phyloP scores from a whole-genome alignment of 176 grass and related monocot genomes.

The Alloteropsis semialata region DNA sequence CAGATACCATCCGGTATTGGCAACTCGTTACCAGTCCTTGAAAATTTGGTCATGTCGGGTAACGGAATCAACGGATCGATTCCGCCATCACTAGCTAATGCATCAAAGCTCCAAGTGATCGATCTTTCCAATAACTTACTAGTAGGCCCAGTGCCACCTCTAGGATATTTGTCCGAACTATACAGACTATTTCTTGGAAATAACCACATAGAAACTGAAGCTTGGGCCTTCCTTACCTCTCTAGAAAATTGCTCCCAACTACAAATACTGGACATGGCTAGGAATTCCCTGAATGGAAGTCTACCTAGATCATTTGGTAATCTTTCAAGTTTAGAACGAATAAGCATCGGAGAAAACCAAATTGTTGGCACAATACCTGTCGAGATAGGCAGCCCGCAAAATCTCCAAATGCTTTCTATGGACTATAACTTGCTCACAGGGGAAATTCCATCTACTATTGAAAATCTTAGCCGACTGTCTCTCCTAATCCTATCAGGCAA shows the following conservation, averaged over 20 bases:
- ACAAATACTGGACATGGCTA: not conserved
- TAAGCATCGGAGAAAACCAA: not conserved
- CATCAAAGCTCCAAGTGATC: not conserved
- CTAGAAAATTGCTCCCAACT: not conserved
- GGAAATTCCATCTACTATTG: not conserved
- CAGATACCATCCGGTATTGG: not conserved
- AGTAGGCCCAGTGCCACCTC: not conserved
- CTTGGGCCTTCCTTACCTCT: not conserved
- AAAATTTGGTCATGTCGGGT: accelerated
- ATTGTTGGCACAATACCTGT: not conserved
- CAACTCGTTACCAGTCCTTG: not conserved
- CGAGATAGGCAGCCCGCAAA: not conserved
- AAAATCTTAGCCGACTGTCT: not conserved
- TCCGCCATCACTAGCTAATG: constrained; percentile 13
- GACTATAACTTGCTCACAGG: not conserved
- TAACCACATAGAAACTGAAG: not conserved
- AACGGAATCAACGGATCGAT: constrained; percentile 1
- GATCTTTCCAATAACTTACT: not conserved
- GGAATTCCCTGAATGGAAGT: not conserved
- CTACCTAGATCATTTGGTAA: not conserved
- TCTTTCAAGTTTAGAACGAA: not conserved
- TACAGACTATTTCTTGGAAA: not conserved
- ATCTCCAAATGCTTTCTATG: not conserved
- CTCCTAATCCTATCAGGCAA: not conserved
- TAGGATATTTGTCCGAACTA: not conserved